Conservation (phyloP, 257 asterid species). For the Nicotiana tomentosiformis region DNA sequence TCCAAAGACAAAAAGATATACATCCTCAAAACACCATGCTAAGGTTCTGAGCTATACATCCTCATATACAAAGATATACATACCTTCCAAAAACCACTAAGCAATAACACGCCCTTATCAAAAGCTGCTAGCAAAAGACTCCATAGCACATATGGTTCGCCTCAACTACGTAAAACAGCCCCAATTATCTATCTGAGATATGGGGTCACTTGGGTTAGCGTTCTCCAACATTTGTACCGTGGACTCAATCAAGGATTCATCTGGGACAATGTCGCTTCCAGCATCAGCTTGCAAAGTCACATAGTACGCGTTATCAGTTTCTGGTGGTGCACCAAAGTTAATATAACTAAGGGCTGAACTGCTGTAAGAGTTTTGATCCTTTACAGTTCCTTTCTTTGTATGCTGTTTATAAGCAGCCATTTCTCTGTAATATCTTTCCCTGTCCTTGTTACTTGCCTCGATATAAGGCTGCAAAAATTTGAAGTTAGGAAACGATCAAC, state of each 20-base stretch:
- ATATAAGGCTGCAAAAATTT: slow-evolving; percentile 44
- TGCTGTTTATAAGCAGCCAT: slow-evolving; percentile 29
- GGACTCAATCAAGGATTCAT: slow-evolving; percentile 30
- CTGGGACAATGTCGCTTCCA: slow-evolving; percentile 18
- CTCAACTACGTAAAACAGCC: slow-evolving; percentile 7
- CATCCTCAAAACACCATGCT: background rate
- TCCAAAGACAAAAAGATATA: background rate
- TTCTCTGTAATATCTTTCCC: slow-evolving; percentile 49
- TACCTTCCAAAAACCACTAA: background rate
- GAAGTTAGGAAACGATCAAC: background rate
- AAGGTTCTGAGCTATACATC: background rate
- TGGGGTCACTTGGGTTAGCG: slow-evolving; percentile 32
- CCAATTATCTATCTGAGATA: slow-evolving; percentile 39
- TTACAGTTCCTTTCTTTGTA: slow-evolving; percentile 6
- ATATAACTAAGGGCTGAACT: slow-evolving; percentile 17
- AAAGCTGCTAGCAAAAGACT: background rate
- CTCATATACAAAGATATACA: background rate
- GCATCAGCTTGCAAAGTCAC: slow-evolving; percentile 29
- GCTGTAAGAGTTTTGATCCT: slow-evolving; percentile 5
- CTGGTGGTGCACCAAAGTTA: slow-evolving; percentile 27
- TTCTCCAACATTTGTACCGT: slow-evolving; percentile 39
- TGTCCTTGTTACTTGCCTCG: slow-evolving; percentile 60
- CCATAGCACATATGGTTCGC: background rate
- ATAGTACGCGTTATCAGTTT: slow-evolving; percentile 32
- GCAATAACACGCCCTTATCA: background rate